phyloP scores from a whole-genome alignment of 108 stramenopile genomes.

The Halocafeteria seosinensis region DNA sequence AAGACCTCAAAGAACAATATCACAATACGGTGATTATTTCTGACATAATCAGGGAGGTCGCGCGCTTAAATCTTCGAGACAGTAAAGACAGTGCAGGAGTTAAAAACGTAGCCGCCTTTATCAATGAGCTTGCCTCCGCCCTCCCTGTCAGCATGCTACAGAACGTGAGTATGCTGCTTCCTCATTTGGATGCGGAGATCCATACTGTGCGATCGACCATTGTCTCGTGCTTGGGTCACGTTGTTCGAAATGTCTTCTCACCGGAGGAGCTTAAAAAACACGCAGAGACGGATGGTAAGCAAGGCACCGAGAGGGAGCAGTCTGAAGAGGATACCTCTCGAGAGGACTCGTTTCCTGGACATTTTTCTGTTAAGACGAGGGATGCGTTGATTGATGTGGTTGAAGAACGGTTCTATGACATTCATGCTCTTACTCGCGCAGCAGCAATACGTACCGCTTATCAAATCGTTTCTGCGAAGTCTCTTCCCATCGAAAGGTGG shows the following conservation, averaged over 20 bases:
- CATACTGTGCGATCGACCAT: slow-evolving; percentile 58
- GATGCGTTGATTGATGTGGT: slow-evolving; percentile 60
- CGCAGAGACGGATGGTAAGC: slow-evolving; percentile 1
- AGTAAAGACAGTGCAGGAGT: neutral
- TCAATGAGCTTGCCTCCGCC: neutral
- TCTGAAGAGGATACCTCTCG: neutral
- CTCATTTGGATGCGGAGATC: slow-evolving; percentile 49
- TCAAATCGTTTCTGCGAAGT: slow-evolving; percentile 38
- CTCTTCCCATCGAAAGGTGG: slow-evolving; percentile 51
- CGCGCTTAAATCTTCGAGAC: too few species aligned
- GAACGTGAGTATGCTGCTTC: neutral
- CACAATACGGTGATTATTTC: too few species aligned
- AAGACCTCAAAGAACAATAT: too few species aligned
- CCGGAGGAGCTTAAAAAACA: slow-evolving; percentile 6
- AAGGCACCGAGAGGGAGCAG: neutral
- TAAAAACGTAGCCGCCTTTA: slow-evolving; percentile 1
- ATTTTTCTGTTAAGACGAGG: slow-evolving; percentile 26
- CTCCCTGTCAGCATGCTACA: neutral
- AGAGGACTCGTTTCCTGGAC: neutral
- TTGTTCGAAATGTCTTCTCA: slow-evolving; percentile 17
- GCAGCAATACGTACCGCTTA: slow-evolving; percentile 64
- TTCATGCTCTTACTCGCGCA: slow-evolving; percentile 55
- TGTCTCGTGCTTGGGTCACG: slow-evolving; percentile 44
- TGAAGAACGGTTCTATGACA: slow-evolving; percentile 49
- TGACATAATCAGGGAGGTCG: too few species aligned